phyloP scores from a whole-genome alignment of 305 asterid genomes.

The Rubia peregrina region DNA sequence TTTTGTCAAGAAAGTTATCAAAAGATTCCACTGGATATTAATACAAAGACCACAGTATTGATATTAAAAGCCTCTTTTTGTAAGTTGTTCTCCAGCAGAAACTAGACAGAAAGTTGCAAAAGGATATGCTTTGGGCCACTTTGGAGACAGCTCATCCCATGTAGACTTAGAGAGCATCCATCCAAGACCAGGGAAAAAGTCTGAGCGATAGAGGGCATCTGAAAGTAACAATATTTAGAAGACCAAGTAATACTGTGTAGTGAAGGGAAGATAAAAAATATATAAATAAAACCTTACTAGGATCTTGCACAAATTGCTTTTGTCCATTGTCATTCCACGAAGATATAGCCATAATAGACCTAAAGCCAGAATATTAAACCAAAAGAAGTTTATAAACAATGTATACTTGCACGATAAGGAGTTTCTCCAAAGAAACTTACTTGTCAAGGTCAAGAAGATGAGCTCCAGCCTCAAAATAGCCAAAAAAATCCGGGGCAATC shows the following conservation, averaged over 20 bases:
- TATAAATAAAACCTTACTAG: conserved; percentile 51
- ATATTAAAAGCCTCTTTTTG: conserved; percentile 6
- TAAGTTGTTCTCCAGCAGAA: neutral
- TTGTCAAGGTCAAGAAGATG: conserved; percentile 81
- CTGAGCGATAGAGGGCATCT: conserved; percentile 94
- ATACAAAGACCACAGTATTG: conserved; percentile 5
- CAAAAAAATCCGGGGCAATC: conserved; percentile 92
- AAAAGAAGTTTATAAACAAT: neutral
- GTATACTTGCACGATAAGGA: neutral
- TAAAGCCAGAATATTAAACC: conserved; percentile 13
- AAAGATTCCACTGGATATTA: conserved; percentile 18
- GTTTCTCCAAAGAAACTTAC: conserved; percentile 40
- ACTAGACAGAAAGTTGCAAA: conserved; percentile 10
- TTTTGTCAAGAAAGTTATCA: conserved; percentile 60
- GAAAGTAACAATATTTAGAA: conserved; percentile 30
- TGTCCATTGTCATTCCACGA: conserved; percentile 99
- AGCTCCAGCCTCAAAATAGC: conserved; percentile 94
- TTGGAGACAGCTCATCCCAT: conserved; percentile 96
- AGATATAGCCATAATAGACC: conserved; percentile 93
- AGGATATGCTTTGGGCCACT: conserved; percentile 99
- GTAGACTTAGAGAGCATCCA: conserved; percentile 93
- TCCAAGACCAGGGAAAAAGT: conserved; percentile 98
- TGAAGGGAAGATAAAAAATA: neutral
- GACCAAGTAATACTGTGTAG: neutral
- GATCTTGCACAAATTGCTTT: conserved; percentile 87